Percentiles rank a stretch among this genome's conserved stretches.
phyloP scores from a whole-genome alignment of 805 yeast genomes.

The Candida suzukii region DNA sequence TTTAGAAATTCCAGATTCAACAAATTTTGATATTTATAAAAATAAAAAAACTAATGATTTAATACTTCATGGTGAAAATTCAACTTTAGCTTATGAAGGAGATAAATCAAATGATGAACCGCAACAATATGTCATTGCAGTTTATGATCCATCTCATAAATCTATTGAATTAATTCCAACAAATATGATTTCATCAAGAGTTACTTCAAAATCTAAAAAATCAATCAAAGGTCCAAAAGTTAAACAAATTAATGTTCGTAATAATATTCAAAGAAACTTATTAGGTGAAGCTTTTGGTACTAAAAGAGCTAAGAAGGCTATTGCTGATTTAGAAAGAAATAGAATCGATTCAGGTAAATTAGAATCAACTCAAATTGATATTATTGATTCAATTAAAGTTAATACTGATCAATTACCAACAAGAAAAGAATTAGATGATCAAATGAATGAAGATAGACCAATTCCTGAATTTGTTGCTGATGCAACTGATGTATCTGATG shows the following conservation, averaged over 20 bases:
- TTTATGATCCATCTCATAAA: constrained; percentile 64
- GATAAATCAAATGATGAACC: constrained; percentile 26
- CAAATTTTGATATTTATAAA: constrained; percentile 57
- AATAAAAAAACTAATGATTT: constrained; percentile 30
- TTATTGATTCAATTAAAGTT: constrained; percentile 69
- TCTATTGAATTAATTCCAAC: constrained; percentile 55
- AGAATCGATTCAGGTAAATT: constrained; percentile 80
- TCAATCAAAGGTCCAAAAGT: constrained; percentile 53
- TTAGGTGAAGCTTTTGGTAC: constrained; percentile 97
- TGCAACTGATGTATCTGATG: constrained; percentile 78
- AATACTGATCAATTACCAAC: constrained; percentile 72
- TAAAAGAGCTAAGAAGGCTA: constrained; percentile 88
- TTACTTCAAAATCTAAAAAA: constrained; percentile 55
- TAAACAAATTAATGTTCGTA: constrained; percentile 44
- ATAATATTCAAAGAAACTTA: constrained; percentile 63
- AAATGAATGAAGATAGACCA: constrained; percentile 64
- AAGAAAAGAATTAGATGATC: constrained; percentile 50
- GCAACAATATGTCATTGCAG: constrained; percentile 64
- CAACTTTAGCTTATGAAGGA: constrained; percentile 69
- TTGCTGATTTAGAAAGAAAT: constrained; percentile 73
- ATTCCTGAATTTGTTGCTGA: constrained; percentile 71
- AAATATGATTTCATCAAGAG: constrained; percentile 56
- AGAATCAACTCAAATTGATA: constrained; percentile 62
- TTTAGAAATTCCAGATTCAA: constrained; percentile 48
- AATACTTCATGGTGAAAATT: constrained; percentile 67